Conservation (phyloP, 768 basidiomycete genomes). For the Russula olivacea region DNA sequence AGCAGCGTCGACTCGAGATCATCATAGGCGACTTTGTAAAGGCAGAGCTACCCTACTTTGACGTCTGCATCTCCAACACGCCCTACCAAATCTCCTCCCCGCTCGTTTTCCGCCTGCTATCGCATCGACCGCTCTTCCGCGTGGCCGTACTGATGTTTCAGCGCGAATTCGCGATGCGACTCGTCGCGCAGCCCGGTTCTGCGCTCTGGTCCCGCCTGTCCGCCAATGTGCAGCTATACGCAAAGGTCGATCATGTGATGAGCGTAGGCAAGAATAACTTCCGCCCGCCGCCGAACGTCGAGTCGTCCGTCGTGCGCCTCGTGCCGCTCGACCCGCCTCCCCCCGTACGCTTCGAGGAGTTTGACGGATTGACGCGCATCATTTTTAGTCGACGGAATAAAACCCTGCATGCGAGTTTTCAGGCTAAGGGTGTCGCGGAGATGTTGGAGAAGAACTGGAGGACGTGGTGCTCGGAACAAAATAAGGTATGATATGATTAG, state of each 20-base stretch:
- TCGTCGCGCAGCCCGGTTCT: slow-evolving; percentile 80
- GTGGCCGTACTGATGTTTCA: slow-evolving; percentile 99
- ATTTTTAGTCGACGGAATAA: slow-evolving; percentile 89
- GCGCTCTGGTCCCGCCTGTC: slow-evolving; percentile 89
- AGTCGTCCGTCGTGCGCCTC: slow-evolving; percentile 86
- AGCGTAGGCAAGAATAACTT: slow-evolving; percentile 97
- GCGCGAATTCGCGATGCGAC: slow-evolving; percentile 91
- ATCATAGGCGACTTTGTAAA: slow-evolving; percentile 98
- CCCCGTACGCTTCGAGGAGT: slow-evolving; percentile 93
- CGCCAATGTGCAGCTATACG: slow-evolving; percentile 96
- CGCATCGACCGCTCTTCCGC: slow-evolving; percentile 90
- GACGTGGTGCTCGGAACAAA: slow-evolving; percentile 83
- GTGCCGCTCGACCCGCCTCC: slow-evolving; percentile 93
- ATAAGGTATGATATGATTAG: slow-evolving; percentile 34
- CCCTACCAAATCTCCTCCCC: slow-evolving; percentile 99
- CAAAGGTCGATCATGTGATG: slow-evolving; percentile 94
- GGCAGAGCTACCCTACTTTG: slow-evolving; percentile 95
- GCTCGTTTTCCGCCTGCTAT: slow-evolving; percentile 92
- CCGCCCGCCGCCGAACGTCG: slow-evolving; percentile 91
- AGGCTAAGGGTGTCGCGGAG: slow-evolving; percentile 89
- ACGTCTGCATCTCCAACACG: slow-evolving; percentile 98
- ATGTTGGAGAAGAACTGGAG: slow-evolving; percentile 92
- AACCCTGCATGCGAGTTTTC: slow-evolving; percentile 81
- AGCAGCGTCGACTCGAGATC: slow-evolving; percentile 91
- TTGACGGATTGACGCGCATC: slow-evolving; percentile 90